These are phyloP conservation scores for Scleromitrula shiraiana DNA, from an alignment of 2,329 filamentous ascomycete species.

Conservation along the genomic window DNA sequence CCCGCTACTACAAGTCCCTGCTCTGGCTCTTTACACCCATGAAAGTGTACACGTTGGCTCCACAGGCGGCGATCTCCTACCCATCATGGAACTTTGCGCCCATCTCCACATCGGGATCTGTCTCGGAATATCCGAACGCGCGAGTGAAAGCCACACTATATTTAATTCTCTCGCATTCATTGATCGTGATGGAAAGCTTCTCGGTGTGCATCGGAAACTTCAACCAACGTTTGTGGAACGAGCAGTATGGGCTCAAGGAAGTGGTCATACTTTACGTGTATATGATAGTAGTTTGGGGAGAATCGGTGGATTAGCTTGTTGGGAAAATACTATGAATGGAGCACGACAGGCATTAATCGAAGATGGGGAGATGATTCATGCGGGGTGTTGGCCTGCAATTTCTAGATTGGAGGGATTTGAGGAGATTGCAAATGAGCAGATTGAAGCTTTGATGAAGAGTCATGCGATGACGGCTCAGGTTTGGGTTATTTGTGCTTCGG, in stretches of 20 bases:
- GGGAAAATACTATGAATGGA: background rate
- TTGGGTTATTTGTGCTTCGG: slow-evolving; percentile 36
- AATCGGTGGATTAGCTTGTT: background rate
- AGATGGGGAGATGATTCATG: background rate
- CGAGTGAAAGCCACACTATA: background rate
- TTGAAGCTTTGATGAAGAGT: slow-evolving; percentile 39
- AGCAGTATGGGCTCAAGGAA: background rate
- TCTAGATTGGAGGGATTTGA: background rate
- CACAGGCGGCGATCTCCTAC: background rate
- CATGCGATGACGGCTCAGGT: slow-evolving; percentile 38
- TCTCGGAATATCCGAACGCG: background rate
- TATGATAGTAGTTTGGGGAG: background rate
- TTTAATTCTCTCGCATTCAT: slow-evolving; percentile 1
- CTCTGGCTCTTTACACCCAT: background rate
- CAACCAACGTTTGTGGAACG: background rate
- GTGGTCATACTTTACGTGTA: background rate
- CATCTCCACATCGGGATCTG: background rate
- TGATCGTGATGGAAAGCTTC: background rate
- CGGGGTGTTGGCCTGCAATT: background rate
- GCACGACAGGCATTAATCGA: slow-evolving; percentile 1
- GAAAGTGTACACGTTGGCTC: background rate
- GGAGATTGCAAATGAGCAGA: slow-evolving; percentile 15
- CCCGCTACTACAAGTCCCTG: background rate
- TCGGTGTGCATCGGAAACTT: background rate
- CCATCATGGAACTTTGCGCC: background rate